phyloP scores from a whole-genome alignment of 805 yeast species.

The Barnettozyma sucrosica region DNA sequence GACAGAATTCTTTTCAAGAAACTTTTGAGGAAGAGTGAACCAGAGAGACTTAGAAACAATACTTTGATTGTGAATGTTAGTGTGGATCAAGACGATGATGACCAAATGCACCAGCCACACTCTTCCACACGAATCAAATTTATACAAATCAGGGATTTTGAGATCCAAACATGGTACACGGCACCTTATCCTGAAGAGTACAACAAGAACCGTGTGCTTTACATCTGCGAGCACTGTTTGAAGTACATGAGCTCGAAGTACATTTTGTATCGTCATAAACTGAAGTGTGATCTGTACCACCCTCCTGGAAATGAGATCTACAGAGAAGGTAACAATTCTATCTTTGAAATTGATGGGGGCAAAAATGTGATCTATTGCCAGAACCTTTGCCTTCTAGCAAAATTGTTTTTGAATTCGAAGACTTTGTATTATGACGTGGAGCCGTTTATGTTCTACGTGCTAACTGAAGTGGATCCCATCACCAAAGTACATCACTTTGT shows the following conservation, averaged over 20 bases:
- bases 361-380: conserved; percentile 80
- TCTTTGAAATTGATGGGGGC: conserved; percentile 92
- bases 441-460: conserved; percentile 84
- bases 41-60: conserved; percentile 33
- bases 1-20: conserved; percentile 47
- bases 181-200: conserved; percentile 92
- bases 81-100: conserved; percentile 3
- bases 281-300: conserved; percentile 63
- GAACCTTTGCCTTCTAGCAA: conserved; percentile 83
- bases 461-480: conserved; percentile 57
- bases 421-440: conserved; percentile 93
- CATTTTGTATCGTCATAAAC: conserved; percentile 60
- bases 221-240: conserved; percentile 80
- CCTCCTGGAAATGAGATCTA: conserved; percentile 96
- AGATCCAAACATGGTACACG: conserved; percentile 86
- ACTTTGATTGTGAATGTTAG: conserved; percentile 25
- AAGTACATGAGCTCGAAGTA: conserved; percentile 70
- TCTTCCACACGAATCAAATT: conserved; percentile 31
- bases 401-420: conserved; percentile 83
- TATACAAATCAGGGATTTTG: conserved; percentile 65
- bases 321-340: conserved; percentile 58
- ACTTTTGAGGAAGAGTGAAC: conserved; percentile 35
- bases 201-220: conserved; percentile 53
- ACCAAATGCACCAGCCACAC: background rate
- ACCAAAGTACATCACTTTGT: conserved; percentile 62